These are phyloP conservation scores for Austroboletus festivus DNA, from an alignment of 768 basidiomycete genomes.

Conservation along the genomic window DNA sequence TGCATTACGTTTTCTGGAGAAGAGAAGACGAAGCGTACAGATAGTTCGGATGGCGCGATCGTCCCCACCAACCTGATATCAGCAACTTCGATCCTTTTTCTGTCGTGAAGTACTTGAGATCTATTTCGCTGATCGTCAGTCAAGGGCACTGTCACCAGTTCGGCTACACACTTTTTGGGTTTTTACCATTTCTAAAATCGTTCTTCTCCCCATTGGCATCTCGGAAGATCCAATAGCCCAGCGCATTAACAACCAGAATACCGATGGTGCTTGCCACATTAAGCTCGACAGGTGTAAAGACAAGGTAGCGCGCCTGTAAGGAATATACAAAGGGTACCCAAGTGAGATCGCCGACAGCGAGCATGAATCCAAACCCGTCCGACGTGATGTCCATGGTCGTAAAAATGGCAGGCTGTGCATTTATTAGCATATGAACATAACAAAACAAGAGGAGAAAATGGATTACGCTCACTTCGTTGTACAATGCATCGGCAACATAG, in stretches of 20 bases:
- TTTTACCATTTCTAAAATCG: constrained; percentile 87
- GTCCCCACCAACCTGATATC: constrained; percentile 97
- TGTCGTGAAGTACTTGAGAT: constrained; percentile 76
- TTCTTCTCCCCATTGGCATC: constrained; percentile 91
- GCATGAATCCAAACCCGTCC: constrained; percentile 99
- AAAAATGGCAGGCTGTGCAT: constrained; percentile 87
- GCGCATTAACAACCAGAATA: constrained; percentile 60
- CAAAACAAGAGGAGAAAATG: background rate
- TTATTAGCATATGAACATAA: too few species aligned
- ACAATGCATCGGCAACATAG: constrained; percentile 85
- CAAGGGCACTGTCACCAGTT: background rate
- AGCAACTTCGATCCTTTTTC: constrained; percentile 85
- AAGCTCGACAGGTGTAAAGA: constrained; percentile 81
- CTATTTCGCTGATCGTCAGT: constrained; percentile 38
- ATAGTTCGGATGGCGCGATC: constrained; percentile 91
- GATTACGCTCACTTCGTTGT: constrained; percentile 70
- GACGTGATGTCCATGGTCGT: constrained; percentile 98
- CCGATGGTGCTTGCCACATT: constrained; percentile 50
- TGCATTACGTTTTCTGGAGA: background rate
- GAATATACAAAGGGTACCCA: constrained; percentile 96
- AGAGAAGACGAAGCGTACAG: constrained; percentile 42
- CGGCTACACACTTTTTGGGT: constrained; percentile 76
- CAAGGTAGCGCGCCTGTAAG: constrained; percentile 92
- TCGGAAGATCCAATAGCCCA: constrained; percentile 92
- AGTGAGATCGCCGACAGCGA: constrained; percentile 83